Evolutionary conservation across 495 filamentous ascomycete genomes (phyloP).

Genomic region (Aspergillus funiculosus): DNA sequence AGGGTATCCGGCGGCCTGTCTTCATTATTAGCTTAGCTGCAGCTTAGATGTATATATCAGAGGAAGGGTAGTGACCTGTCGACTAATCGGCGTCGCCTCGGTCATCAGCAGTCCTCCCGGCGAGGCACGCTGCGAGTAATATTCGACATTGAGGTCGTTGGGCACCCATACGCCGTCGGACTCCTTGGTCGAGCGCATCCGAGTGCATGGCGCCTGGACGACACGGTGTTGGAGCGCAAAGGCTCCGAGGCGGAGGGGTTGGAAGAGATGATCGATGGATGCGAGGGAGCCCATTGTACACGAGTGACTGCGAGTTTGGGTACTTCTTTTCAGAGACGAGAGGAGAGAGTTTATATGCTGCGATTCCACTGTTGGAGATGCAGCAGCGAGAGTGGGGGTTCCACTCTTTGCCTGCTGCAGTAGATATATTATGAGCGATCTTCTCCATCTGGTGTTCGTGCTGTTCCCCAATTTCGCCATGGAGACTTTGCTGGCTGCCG

Average conservation of each 20-base stretch:
- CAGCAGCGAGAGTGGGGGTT: no score
- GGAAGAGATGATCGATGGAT: slow-evolving; percentile 42
- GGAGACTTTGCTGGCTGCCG: neutral
- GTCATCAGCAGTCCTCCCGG: slow-evolving; percentile 44
- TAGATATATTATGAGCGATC: no score
- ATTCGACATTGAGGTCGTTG: slow-evolving; percentile 38
- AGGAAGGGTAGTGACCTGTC: slow-evolving; percentile 2
- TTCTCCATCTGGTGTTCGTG: neutral
- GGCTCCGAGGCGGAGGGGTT: slow-evolving; percentile 43
- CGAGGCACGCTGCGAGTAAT: slow-evolving; percentile 47
- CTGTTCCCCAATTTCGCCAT: neutral
- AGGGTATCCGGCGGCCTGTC: slow-evolving; percentile 34
- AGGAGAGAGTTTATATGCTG: no score
- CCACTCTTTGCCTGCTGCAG: no score
- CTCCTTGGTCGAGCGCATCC: slow-evolving; percentile 39
- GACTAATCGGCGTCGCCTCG: slow-evolving; percentile 40
- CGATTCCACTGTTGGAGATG: no score
- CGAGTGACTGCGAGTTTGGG: no score
- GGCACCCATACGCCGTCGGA: slow-evolving; percentile 37
- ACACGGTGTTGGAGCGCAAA: slow-evolving; percentile 46
- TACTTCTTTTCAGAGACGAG: no score
- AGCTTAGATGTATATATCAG: neutral
- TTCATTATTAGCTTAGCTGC: neutral
- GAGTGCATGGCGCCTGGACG: slow-evolving; percentile 49
- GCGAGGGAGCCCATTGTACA: slow-evolving; percentile 28